Evolutionary conservation across 2,329 filamentous ascomycete species (phyloP), one percentile per base, ranked within the genome.

Genomic region (Teratosphaeria nubilosa): DNA sequence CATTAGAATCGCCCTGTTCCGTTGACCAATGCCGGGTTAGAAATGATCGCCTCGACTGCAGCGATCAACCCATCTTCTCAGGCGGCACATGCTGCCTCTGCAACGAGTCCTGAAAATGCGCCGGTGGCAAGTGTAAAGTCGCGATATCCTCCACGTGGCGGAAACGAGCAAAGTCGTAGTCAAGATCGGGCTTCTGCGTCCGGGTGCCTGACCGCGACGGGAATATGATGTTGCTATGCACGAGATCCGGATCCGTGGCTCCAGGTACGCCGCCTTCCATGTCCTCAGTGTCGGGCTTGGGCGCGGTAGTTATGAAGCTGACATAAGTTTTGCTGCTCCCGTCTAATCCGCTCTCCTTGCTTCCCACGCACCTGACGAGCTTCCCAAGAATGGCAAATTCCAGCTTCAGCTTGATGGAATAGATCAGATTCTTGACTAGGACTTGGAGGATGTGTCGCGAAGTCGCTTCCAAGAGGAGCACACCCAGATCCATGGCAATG

Each of bases 361-460:
- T 20, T 30, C 50, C 16, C 11, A 52, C 50, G 5, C 22, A 52
- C 27, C 50, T 14, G 20, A 57, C 31, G 22, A 68, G 60, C 53
- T 66, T 63, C 25, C 59, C 60, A 50, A 68, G 54, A 16, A 68
- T 62, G 14, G 62, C 65, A 34, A 66, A 66, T 59, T 59, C 58
- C 7, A 59, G 52, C 58, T 57, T 57, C 6, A 59, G 58, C 55
- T 59, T 68, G 56, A 67, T 59, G 53, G 61, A 63, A 57, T 68
- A 68, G 25, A 67, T 56, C 51, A 66, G 56, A 11, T 57, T 70
- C 59, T 76, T 76, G 1, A 74, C 60, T 1, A 69, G 71, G 10
- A 67, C 66, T 55, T 72, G 66, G 6, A 70, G 60, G 30, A 69
- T 65, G 51, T 57, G 68, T 9, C 63, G 56, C 41, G 64, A 59